phyloP scores from a whole-genome alignment of 129 eudicot species.

The carrot (Daucus carota) region DH1_v3.0 NC_030383.2:7572501-7573000 shows the following conservation, averaged over 20 bases:
- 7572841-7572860: not conserved
- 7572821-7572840: not conserved
- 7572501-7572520: conserved; percentile 82
- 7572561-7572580: conserved; percentile 2
- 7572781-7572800: not conserved
- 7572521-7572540: conserved; percentile 97
- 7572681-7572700: not conserved
- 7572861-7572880: not conserved
- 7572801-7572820: not conserved
- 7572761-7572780: not conserved
- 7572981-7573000: not conserved
- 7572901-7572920: not conserved
- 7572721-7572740: not conserved
- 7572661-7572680: not conserved
- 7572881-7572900: not conserved
- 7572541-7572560: conserved; percentile 53
- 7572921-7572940: not conserved
- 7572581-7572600: not conserved
- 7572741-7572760: not conserved
- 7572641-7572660: not conserved
- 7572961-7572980: not conserved
- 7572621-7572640: not conserved
- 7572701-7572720: not conserved
- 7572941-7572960: not conserved
- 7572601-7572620: not conserved